These are phyloP conservation scores for Leucocoprinus sp. DNA, from an alignment of 768 basidiomycete genomes.

Conservation along the genomic window DNA sequence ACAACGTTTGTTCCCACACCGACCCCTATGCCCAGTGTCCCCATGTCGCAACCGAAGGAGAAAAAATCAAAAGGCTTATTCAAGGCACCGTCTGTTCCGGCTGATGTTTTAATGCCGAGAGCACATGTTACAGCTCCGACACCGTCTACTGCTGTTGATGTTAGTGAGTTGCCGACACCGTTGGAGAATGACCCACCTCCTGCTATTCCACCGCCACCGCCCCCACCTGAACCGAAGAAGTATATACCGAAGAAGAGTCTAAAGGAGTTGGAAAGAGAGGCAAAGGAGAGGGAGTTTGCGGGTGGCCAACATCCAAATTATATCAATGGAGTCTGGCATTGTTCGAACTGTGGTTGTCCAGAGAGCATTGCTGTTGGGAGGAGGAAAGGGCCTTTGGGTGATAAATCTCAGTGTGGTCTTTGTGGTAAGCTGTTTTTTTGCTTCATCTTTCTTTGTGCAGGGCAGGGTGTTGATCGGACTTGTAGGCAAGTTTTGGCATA, in stretches of 20 bases:
- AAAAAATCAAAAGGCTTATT: constrained; percentile 66
- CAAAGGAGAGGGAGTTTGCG: constrained; percentile 76
- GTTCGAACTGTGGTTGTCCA: constrained; percentile 90
- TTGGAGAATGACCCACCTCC: constrained; percentile 55
- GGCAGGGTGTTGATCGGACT: constrained; percentile 9
- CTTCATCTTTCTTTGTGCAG: constrained; percentile 5
- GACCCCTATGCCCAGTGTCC: constrained; percentile 14
- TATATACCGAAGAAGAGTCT: constrained; percentile 50
- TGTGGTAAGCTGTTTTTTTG: constrained; percentile 58
- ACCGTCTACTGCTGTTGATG: constrained; percentile 54
- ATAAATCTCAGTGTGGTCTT: constrained; percentile 85
- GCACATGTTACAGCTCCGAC: constrained; percentile 54
- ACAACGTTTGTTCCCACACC: constrained; percentile 39
- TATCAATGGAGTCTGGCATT: constrained; percentile 88
- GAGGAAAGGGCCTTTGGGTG: constrained; percentile 83
- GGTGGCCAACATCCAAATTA: constrained; percentile 77
- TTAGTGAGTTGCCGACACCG: constrained; percentile 43
- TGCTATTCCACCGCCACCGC: constrained; percentile 18
- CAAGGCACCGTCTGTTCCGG: constrained; percentile 58
- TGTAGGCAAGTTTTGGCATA: constrained; percentile 83
- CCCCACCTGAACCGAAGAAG: constrained; percentile 40
- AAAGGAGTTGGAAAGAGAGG: constrained; percentile 73
- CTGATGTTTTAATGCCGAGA: constrained; percentile 48
- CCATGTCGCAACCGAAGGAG: constrained; percentile 38
- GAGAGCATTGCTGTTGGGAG: constrained; percentile 79